Evolutionary conservation across 345 rosid genomes (phyloP), one percentile per base, ranked within the genome.

Genomic region (Eucalyptus victrix): DNA sequence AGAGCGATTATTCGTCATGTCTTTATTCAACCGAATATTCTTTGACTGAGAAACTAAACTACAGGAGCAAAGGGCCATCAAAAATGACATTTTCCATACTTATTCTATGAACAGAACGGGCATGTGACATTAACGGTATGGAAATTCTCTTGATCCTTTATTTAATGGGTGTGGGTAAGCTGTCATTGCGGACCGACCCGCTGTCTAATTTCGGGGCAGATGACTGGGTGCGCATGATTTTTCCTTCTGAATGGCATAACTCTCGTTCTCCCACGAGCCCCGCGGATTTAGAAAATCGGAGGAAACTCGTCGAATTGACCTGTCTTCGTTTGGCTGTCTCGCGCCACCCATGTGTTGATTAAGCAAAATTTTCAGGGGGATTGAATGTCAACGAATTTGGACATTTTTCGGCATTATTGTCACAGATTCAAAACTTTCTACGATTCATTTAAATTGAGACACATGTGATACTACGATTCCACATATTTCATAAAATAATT

Each of bases 401-500:
- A 65, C 76, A 65, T 65, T n/a, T 65, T n/a, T 4, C 21, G 10
- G 76, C 37, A 65, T 65, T n/a, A 65, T 65, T 4, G 40, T n/a
- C 37, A 16, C 7, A 2, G 1, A n/a, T n/a, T 65, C 9, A 16
- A 65, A n/a, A n/a, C 0, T 7, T 8, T 65, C 11, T 14, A 16
- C 11, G 3, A 7, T n/a, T 12, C 76, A n/a, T 7, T n/a, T 6
- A 16, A 65, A 65, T 65, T 14, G 40, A 60, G 69, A 12, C 16
- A 28, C 34, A 10, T 1, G 6, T 10, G 6, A 56, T 56, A 56
- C 6, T 23, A 15, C 1, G 1, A 16, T n/a, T 65, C 11, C 37
- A 16, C 2, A 1, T 2, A 0, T 0, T n/a, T 15, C 19, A 16
- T 60, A 65, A 16, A n/a, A 65, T 4, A 8, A 15, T 4, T 19